Base-by-base conservation (phyloP, 2,329 filamentous ascomycete species). In the Hypoxylon sp. region DNA sequence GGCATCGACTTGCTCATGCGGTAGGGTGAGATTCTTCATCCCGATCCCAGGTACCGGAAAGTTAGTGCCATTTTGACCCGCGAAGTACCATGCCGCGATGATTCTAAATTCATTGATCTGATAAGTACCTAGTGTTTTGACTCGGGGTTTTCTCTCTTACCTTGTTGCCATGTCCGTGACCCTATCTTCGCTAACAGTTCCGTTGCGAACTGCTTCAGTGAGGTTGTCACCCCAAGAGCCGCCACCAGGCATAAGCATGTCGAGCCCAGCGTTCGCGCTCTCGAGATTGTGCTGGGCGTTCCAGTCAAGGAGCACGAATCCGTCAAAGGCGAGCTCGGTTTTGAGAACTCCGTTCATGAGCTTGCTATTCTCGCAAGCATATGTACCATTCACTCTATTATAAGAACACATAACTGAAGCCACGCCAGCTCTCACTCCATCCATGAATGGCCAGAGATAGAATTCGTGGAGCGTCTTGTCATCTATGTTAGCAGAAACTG, bases 81-180 rank as follows among this genome's bases (percentile, higher is more conserved):
- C 78, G 30, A 87, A 81, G 67, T 88, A 89, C 84, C 86, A 89
- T 0, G 86, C 82, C 0, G 88, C 86, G 0, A 92, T 79, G 71
- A 91, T 91, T 63, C 90, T 87, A 28, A 87, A 66, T 66, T 83
- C 77, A 41, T 87, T 84, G 7, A 65, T 49, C 10, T 11, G 4
- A 21, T 28, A 17, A 28, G 28, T 9, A 3, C 6, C 5, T 30
- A 23, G 32, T 30, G 1, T 17, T 46, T 84, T 75, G 65, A 81
- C 75, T 30, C 88, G 81, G 58, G 86, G 79, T 2, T 11, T 41
- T 38, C 14, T 41, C 4, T 49, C 64, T 68, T 88, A 83, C 68
- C 93, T 89, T 9, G 90, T 91, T 0, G 87, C 91, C 89, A 95
- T 95, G 77, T 97, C 93, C 60, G 92, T 90, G 1, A 97, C 75